Evolutionary conservation across 495 filamentous ascomycete genomes (phyloP).

Genomic region (Elasticomyces elasticus): DNA sequence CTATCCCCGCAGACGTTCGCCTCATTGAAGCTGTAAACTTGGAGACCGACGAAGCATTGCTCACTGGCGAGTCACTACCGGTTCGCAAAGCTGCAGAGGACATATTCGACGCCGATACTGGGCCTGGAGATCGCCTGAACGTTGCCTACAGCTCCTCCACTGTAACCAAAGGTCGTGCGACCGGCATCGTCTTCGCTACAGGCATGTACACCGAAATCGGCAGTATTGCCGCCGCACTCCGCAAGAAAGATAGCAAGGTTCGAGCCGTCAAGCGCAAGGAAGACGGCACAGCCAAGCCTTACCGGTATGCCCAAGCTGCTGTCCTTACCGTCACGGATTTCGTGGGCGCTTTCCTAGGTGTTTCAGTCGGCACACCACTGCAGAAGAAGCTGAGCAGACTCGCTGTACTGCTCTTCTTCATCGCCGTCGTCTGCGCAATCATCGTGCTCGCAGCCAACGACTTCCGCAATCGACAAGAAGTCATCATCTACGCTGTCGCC

Average conservation of each 20-base stretch:
- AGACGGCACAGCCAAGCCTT: slow-evolving; percentile 34
- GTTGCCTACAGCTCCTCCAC: slow-evolving; percentile 64
- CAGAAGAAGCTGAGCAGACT: slow-evolving; percentile 64
- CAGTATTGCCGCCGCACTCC: slow-evolving; percentile 50
- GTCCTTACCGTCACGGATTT: slow-evolving; percentile 55
- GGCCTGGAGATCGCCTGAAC: slow-evolving; percentile 60
- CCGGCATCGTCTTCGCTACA: slow-evolving; percentile 59
- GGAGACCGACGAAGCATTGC: slow-evolving; percentile 64
- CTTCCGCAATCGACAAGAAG: slow-evolving; percentile 51
- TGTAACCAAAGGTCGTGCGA: slow-evolving; percentile 58
- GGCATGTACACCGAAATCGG: slow-evolving; percentile 67
- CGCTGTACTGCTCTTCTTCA: slow-evolving; percentile 56
- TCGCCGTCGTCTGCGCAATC: slow-evolving; percentile 61
- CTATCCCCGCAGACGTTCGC: slow-evolving; percentile 60
- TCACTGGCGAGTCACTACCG: slow-evolving; percentile 70
- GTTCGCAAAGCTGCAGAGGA: slow-evolving; percentile 44
- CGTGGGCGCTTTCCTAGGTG: slow-evolving; percentile 46
- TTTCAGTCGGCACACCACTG: slow-evolving; percentile 50
- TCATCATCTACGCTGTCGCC: slow-evolving; percentile 58
- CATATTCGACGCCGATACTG: slow-evolving; percentile 37
- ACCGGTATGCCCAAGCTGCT: slow-evolving; percentile 60
- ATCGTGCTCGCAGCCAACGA: slow-evolving; percentile 58
- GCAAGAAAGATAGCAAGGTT: slow-evolving; percentile 35
- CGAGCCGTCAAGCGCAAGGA: slow-evolving; percentile 33
- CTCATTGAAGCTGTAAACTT: slow-evolving; percentile 52